Percentiles rank a stretch among this genome's conserved stretches.
Evolutionary conservation across 225 moss, liverwort and hornwort genomes (phyloP).

Genomic region (Sphagnum contortum): DNA sequence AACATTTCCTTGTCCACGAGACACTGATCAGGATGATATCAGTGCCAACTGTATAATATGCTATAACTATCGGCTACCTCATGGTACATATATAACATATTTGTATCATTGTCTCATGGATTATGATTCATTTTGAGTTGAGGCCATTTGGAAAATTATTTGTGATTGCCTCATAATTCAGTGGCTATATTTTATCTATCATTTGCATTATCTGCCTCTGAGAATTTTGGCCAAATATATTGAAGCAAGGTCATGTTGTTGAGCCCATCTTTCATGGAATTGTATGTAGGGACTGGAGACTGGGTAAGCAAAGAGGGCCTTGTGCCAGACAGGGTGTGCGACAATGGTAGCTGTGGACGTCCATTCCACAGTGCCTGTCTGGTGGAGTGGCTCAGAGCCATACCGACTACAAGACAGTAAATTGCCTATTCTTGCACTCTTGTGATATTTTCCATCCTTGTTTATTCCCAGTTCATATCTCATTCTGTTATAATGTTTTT

Average conservation of each 20-base stretch:
- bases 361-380: conserved; percentile 76
- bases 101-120: too few species aligned
- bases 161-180: too few species aligned
- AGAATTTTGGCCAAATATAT: too few species aligned
- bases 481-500: background rate
- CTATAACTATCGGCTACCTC: conserved; percentile 73
- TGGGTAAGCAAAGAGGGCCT: conserved; percentile 44
- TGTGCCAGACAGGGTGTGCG: conserved; percentile 77
- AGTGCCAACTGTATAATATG: conserved; percentile 82
- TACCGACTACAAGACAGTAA: conserved; percentile 80
- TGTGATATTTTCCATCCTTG: background rate
- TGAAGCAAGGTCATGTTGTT: too few species aligned
- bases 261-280: too few species aligned
- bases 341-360: conserved; percentile 69
- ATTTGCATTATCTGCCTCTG: too few species aligned
- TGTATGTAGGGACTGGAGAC: conserved; percentile 4
- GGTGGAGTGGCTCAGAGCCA: conserved; percentile 71
- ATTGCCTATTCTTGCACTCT: conserved; percentile 2
- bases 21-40: conserved; percentile 58
- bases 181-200: too few species aligned
- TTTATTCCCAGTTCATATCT: background rate
- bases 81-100: conserved; percentile 25
- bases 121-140: too few species aligned
- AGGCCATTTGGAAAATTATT: too few species aligned
- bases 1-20: conserved; percentile 64